Evolutionary conservation across 2,329 filamentous ascomycete genomes (phyloP), one percentile per base, ranked within the genome.

Genomic region (Exophiala spinifera): DNA sequence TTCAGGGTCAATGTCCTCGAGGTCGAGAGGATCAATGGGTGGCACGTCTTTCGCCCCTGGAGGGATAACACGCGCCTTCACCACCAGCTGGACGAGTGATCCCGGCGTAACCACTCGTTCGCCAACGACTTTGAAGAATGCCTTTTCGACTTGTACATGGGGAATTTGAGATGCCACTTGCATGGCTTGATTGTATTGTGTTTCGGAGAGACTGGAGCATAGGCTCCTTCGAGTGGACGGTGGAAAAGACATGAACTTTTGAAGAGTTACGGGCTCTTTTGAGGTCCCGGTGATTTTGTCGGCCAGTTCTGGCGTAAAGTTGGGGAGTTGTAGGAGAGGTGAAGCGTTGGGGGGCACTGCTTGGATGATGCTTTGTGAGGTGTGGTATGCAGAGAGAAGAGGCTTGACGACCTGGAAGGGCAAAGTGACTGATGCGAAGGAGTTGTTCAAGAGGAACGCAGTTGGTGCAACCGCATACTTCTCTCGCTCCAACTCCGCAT

Each of bases 101-200:
- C 88, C 89, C 5, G 94, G 91, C 28, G 92, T 95, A 67, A 99
- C 89, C 70, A 87, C 88, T 62, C 88, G 89, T 74, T 99, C 95
- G 68, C 94, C 94, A 49, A 90, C 86, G 43, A 99, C 95, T 79
- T 99, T 99, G 84, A 99, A 99, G 74, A 96, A 99, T 6, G 91
- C 89, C 75, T 91, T 95, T 67, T 90, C 89, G 10, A 99, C 84
- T 54, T 88, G 82, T 51, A 99, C 79, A 60, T 84, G 82, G 1
- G 94, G 94, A 23, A 99, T 79, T 72, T 96, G 89, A 64, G 84
- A 84, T 23, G 91, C 91, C 25, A 96, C 87, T 44, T 74, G 74
- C 56, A 96, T 79, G 34, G 87, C 88, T 39, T 85, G 81, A 60
- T 83, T 77, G 73, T 96, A 96, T 70, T 96, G 84, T 56, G 82